Evolutionary conservation across 805 yeast species (phyloP).

Genomic region (Cyberlindnera mississippiensis): DNA sequence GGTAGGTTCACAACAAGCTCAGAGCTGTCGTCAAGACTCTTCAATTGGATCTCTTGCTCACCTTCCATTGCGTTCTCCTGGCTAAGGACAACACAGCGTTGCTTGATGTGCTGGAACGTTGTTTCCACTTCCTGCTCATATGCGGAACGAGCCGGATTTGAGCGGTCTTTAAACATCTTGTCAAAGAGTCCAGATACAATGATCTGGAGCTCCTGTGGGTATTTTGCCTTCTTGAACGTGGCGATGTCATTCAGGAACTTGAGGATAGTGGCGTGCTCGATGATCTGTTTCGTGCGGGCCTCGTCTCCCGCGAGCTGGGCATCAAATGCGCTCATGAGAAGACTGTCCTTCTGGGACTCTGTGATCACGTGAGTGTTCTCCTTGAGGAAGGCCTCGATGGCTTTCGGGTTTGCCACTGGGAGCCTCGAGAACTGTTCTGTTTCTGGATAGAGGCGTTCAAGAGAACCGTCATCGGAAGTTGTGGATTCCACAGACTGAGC

Average conservation of each 20-base stretch:
- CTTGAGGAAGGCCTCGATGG: conserved; percentile 49
- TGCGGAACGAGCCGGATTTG: conserved; percentile 62
- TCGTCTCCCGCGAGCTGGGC: conserved; percentile 62
- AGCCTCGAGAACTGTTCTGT: conserved; percentile 51
- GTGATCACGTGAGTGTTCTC: conserved; percentile 62
- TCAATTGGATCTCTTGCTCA: conserved; percentile 73
- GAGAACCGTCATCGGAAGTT: conserved; percentile 21
- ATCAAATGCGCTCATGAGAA: conserved; percentile 91
- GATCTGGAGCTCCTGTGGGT: conserved; percentile 32
- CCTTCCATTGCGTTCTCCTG: conserved; percentile 44
- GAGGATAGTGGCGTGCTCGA: conserved; percentile 74
- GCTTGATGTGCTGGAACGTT: conserved; percentile 71
- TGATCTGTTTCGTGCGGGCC: conserved; percentile 53
- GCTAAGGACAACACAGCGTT: conserved; percentile 65
- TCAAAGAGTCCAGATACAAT: conserved; percentile 66
- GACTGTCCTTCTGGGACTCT: conserved; percentile 85
- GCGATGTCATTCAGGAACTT: conserved; percentile 57
- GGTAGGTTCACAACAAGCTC: conserved; percentile 73
- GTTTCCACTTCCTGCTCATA: conserved; percentile 69
- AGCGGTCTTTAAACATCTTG: conserved; percentile 41
- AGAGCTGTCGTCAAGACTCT: conserved; percentile 80
- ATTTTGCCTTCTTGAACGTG: conserved; percentile 33
- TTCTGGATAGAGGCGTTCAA: conserved; percentile 19
- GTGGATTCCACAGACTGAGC: background rate
- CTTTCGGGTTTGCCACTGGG: conserved; percentile 41